A percentile compares a stretch with the other conserved stretches of the same genome.
phyloP scores from a whole-genome alignment of 202 grass and related monocot species.

The Tripidium arundinaceum region DNA sequence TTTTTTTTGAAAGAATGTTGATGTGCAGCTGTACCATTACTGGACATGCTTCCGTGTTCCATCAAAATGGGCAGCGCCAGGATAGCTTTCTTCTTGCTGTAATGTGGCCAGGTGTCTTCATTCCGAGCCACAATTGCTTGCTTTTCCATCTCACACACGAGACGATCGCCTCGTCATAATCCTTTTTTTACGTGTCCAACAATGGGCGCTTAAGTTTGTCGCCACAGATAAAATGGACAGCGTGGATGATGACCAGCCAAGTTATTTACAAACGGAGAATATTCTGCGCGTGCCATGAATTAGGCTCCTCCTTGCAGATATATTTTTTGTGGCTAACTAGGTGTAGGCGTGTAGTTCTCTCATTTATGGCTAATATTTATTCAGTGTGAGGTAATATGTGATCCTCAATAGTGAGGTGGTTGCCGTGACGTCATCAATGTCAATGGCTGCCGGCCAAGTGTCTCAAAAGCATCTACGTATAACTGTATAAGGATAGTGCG shows the following conservation, averaged over 20 bases:
- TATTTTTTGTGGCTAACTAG: background rate
- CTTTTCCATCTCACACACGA: background rate
- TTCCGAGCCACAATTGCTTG: slow-evolving; percentile 35
- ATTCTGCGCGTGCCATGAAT: slow-evolving; percentile 5
- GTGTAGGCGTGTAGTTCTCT: background rate
- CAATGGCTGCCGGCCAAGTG: background rate
- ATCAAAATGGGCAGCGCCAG: too few relatives aligned
- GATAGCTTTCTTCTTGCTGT: slow-evolving; percentile 44
- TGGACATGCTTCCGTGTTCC: background rate
- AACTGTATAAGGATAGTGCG: too few relatives aligned
- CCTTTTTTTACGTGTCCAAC: background rate
- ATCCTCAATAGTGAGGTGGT: background rate
- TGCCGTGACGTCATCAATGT: background rate
- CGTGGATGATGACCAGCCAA: slow-evolving; percentile 36
- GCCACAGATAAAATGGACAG: slow-evolving; percentile 29
- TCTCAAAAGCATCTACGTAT: background rate
- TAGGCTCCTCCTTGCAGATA: background rate
- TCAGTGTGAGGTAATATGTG: background rate
- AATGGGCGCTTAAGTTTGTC: background rate
- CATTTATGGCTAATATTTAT: too few relatives aligned
- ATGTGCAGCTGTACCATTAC: background rate
- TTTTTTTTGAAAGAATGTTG: background rate
- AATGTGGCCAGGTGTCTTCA: slow-evolving; percentile 30
- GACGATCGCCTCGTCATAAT: background rate
- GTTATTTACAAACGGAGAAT: background rate